Evolutionary conservation across 805 yeast genomes (phyloP).

Genomic region (Kazachstania psychrophila): DNA sequence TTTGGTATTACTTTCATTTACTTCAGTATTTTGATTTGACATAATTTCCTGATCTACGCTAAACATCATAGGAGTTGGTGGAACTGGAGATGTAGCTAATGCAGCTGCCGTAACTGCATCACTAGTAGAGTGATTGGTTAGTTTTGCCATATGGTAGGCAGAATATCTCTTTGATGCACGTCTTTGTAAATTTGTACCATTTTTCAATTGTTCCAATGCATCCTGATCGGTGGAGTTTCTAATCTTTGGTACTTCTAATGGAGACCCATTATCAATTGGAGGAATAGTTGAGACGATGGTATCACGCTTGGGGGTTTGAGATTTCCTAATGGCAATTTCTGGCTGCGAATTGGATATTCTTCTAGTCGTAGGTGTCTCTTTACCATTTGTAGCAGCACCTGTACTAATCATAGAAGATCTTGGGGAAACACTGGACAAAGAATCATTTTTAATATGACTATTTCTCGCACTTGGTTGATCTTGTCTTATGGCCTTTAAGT

Average conservation of each 20-base stretch:
- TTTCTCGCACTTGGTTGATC: conserved; percentile 8
- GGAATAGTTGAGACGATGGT: conserved; percentile 3
- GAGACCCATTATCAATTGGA: neutral
- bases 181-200: conserved; percentile 74
- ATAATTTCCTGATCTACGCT: neutral
- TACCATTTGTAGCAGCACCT: neutral
- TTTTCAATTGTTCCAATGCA: conserved; percentile 70
- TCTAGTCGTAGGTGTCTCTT: neutral
- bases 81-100: conserved; percentile 9
- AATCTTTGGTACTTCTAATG: conserved; percentile 4
- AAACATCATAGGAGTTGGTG: neutral
- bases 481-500: conserved; percentile 23
- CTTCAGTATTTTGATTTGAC: neutral
- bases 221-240: conserved; percentile 32
- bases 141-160: conserved; percentile 82
- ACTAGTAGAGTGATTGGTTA: conserved; percentile 39
- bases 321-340: too few relatives aligned
- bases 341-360: too few relatives aligned
- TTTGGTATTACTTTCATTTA: too few relatives aligned
- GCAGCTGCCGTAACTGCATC: conserved; percentile 20
- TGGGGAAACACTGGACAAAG: conserved; percentile 6
- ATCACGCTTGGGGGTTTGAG: too few relatives aligned
- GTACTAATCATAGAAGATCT: neutral
- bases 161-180: conserved; percentile 91
- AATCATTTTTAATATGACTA: conserved; percentile 12